These are phyloP conservation scores for Lactarius sp. DNA, from an alignment of 768 basidiomycete species.

Conservation along the genomic window DNA sequence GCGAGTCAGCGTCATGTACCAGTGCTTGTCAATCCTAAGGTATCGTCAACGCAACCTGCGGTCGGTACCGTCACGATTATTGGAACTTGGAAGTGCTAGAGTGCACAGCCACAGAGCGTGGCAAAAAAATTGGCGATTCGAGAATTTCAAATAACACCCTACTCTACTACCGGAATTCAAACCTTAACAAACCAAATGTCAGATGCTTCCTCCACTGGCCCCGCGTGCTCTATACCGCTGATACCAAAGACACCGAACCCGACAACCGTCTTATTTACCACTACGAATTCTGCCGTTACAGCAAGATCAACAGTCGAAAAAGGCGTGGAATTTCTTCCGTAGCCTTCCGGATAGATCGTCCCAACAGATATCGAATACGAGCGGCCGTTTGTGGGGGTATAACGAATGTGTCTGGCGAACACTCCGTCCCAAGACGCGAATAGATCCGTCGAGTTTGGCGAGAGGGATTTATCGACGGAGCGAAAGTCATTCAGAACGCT, in stretches of 20 bases:
- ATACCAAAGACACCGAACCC: slow-evolving; percentile 8
- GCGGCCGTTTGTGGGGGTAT: background rate
- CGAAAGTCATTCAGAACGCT: slow-evolving; percentile 7
- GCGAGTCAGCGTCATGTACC: background rate
- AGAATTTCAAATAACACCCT: background rate
- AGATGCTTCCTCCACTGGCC: background rate
- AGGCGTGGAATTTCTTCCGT: slow-evolving; percentile 12
- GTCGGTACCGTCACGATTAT: too few relatives aligned
- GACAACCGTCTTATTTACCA: background rate
- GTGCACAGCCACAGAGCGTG: background rate
- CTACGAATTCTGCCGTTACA: background rate
- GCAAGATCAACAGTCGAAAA: background rate
- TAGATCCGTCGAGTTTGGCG: slow-evolving; percentile 1
- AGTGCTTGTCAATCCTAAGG: background rate
- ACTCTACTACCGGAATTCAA: background rate
- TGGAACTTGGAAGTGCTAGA: too few relatives aligned
- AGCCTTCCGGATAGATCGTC: slow-evolving; percentile 14
- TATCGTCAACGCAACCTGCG: too few relatives aligned
- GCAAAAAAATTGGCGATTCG: too few relatives aligned
- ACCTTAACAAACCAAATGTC: slow-evolving; percentile 15
- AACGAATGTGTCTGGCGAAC: background rate
- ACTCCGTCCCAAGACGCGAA: background rate
- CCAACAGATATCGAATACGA: background rate
- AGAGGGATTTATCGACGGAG: background rate
- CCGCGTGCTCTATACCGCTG: background rate